Base-by-base conservation (phyloP, 768 basidiomycete genomes). In the Bullera alba region DNA sequence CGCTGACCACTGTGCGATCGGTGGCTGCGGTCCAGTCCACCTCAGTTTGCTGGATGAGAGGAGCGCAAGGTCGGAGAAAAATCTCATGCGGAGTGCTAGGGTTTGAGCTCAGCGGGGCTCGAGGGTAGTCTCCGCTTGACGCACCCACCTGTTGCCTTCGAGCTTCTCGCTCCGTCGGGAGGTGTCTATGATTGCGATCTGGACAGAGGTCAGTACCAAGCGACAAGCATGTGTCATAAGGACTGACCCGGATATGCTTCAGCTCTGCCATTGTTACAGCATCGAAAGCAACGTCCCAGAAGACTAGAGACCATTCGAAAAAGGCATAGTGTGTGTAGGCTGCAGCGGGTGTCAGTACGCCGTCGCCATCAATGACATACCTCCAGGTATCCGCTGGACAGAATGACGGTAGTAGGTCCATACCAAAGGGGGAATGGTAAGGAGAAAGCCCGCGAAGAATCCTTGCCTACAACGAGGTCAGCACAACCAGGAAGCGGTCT, bases 361-460 rank as follows among this genome's bases (percentile, higher is more conserved):
- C 14, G 2, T 4, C 5, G 5, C n/a, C 16, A 35, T 14, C 32
- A 25, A 6, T 41, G 28, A 56, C 78, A 41, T 49, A 86, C 87
- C 85, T 67, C 89, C 88, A 1, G 87, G 85, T 58, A 87, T 75
- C 29, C 77, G 75, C 51, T 87, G 75, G 4, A 87, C 81, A 62
- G 89, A 88, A 73, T 93, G 90, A 61, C 84, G 84, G 21, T 91
- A 75, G 71, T 86, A 93, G 63, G 84, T 86, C 71, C 87, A 88
- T 8, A 89, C 75, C 60, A 93, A 76, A 15, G 87, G 87, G 16
- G 82, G 69, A 26, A 91, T 75, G 5, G 80, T 76, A 4, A 71
- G 61, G 60, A 90, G 86, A 72, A 91, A 93, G 8, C 84, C 70
- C 41, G 73, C 66, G 38, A 84, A 77, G 43, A 85, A 73, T 50